phyloP scores from a whole-genome alignment of 257 asterid genomes.

The Echium plantagineum region DNA sequence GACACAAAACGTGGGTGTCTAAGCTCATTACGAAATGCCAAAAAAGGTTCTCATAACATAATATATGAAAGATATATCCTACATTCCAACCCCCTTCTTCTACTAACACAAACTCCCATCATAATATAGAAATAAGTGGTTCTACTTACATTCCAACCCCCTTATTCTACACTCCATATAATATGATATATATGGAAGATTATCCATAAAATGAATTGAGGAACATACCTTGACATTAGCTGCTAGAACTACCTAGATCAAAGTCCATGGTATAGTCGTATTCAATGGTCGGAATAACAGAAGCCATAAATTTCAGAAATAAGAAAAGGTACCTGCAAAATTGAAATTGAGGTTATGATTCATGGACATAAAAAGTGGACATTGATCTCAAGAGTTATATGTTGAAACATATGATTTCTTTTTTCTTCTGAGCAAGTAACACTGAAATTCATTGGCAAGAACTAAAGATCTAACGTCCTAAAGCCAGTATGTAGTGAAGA shows the following conservation, averaged over 20 bases:
- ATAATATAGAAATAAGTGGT: no score
- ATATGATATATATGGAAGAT: no score
- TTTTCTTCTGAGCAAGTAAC: background rate
- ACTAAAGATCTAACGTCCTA: background rate
- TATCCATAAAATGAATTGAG: background rate
- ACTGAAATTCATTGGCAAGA: background rate
- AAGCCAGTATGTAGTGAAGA: conserved; percentile 6
- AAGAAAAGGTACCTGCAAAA: conserved; percentile 38
- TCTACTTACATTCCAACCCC: no score
- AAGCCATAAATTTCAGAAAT: conserved; percentile 47
- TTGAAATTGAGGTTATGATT: background rate
- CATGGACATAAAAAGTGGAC: background rate
- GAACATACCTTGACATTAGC: conserved; percentile 13
- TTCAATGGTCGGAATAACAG: conserved; percentile 91
- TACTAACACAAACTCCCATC: no score
- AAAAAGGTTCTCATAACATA: no score
- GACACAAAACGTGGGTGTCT: no score
- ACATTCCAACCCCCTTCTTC: no score
- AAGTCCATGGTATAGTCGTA: conserved; percentile 97
- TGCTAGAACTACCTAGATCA: conserved; percentile 72
- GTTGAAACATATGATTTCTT: background rate
- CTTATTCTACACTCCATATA: no score
- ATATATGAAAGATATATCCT: no score
- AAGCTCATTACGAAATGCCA: no score
- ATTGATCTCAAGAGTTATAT: no score